phyloP scores from a whole-genome alignment of 2,329 filamentous ascomycete species.

The Penicillium expansum region DNA sequence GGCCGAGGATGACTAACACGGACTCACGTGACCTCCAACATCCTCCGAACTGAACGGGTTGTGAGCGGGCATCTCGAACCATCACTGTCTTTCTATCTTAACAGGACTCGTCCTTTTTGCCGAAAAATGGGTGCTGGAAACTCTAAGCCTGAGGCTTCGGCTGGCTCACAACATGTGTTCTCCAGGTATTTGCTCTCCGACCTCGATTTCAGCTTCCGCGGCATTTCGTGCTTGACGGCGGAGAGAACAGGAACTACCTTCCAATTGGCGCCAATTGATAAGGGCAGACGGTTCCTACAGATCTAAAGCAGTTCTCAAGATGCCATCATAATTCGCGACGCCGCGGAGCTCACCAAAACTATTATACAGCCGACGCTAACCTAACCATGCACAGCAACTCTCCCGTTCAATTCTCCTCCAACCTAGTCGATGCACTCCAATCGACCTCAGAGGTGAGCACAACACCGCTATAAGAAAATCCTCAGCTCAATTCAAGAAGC shows the following conservation, averaged over 20 bases:
- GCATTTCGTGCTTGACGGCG: neutral
- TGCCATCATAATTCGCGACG: neutral
- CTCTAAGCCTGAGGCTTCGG: constrained; percentile 58
- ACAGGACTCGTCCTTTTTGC: constrained; percentile 7
- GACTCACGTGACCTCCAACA: constrained; percentile 5
- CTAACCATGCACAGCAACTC: constrained; percentile 38
- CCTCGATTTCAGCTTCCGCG: constrained; percentile 6
- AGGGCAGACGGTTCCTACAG: neutral
- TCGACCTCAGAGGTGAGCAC: constrained; percentile 74
- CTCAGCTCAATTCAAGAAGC: neutral
- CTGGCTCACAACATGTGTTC: constrained; percentile 59
- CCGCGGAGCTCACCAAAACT: neutral
- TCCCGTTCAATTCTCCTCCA: constrained; percentile 71
- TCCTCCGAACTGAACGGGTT: constrained; percentile 12
- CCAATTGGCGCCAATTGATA: constrained; percentile 5
- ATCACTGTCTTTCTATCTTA: constrained; percentile 4
- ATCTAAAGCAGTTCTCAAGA: neutral
- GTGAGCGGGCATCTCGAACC: constrained; percentile 8
- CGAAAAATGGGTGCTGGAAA: constrained; percentile 58
- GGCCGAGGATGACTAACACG: neutral
- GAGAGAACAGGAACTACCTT: constrained; percentile 13
- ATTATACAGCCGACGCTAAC: constrained; percentile 10
- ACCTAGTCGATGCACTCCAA: constrained; percentile 79
- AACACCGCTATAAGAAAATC: constrained; percentile 1
- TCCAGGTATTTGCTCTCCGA: constrained; percentile 47